These are phyloP conservation scores for Houttuynia cordata DNA, from an alignment of 164 flowering plant genomes.

Conservation along the genomic window DNA sequence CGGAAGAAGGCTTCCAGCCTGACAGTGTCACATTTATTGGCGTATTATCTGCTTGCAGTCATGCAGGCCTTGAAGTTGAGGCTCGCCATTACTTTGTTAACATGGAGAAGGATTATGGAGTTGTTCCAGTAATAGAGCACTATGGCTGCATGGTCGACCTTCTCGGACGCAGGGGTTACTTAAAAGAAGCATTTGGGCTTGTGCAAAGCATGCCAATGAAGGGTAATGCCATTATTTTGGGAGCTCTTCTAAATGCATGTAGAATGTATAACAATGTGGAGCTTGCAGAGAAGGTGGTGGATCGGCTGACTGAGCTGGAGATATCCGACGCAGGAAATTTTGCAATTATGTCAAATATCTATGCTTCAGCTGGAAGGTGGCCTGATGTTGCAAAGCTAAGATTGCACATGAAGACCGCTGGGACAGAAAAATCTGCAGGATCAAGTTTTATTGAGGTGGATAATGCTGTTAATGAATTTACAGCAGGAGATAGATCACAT, in stretches of 20 bases:
- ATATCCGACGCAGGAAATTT: slow-evolving; percentile 42
- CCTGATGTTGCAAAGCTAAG: slow-evolving; percentile 37
- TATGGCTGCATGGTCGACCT: slow-evolving; percentile 25
- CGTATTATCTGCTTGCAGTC: slow-evolving; percentile 16
- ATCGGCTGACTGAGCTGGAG: slow-evolving; percentile 31
- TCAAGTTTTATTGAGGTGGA: slow-evolving; percentile 55
- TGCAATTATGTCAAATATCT: slow-evolving; percentile 55
- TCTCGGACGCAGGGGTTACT: slow-evolving; percentile 17
- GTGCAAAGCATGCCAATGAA: slow-evolving; percentile 19
- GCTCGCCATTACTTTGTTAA: slow-evolving; percentile 13
- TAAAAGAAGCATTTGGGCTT: slow-evolving; percentile 17
- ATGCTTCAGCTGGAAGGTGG: slow-evolving; percentile 68
- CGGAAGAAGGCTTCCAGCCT: slow-evolving; percentile 26
- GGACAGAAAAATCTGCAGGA: slow-evolving; percentile 39
- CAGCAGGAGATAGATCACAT: slow-evolving; percentile 30
- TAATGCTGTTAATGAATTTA: slow-evolving; percentile 33
- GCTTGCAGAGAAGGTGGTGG: slow-evolving; percentile 43
- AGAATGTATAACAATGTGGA: slow-evolving; percentile 31
- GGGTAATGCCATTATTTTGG: slow-evolving; percentile 50
- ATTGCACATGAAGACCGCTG: slow-evolving; percentile 35
- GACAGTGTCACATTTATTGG: slow-evolving; percentile 19
- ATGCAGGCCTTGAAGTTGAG: slow-evolving; percentile 15
- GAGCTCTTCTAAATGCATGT: slow-evolving; percentile 32
- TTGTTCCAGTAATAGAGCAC: slow-evolving; percentile 18
- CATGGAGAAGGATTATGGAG: slow-evolving; percentile 25